Base-by-base conservation (phyloP, 2,329 filamentous ascomycete genomes). In the Beauveria pseudobassiana region DNA sequence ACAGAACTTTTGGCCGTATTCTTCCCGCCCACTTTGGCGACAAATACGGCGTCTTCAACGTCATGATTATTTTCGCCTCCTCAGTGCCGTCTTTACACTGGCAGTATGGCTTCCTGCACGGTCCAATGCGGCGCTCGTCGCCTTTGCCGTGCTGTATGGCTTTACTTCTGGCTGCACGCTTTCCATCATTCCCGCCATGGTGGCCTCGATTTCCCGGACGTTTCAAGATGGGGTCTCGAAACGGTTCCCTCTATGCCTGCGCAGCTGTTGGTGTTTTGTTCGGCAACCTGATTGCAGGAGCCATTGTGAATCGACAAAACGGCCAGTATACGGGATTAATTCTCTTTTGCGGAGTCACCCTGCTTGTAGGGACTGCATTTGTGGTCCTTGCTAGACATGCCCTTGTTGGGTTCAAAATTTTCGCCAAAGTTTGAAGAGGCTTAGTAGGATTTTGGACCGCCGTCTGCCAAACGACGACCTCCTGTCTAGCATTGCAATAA, bases 21-120 rank as follows among this genome's bases (percentile, higher is more conserved):
- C 26, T 58, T 2, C 54, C 54, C 1, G 54, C 54, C 1, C 40
- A 58, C 22, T 26, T 49, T 8, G 54, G 54, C 9, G 54, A 58
- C 40, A 28, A 14, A 8, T 28, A 22, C 14, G 54, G 54, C 20
- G 76, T 89, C 28, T 75, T 88, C 69, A 90, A 89, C 71, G 85
- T 82, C 38, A 76, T 86, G 40, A 84, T 86, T 3, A 66, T 83
- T 18, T 65, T 82, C 6, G 85, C 83, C 1, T 64, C 87, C 67
- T 86, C 0, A 85, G 85, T 1, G 85, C 82, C 67, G 75, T 80
- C 65, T 67, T 87, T 22, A 58, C 54, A 5, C 18, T 58, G 22
- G 54, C 54, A 20, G 28, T 58, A 6, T 58, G 54, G 54, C 54
- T 58, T 14, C 54, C 54, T n/a, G 42, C 24, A 18, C 45, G 45